Percentiles rank a stretch among this genome's conserved stretches.
These are phyloP conservation scores for Salix viminalis DNA, from an alignment of 345 rosid species.

Conservation along the genomic window DNA sequence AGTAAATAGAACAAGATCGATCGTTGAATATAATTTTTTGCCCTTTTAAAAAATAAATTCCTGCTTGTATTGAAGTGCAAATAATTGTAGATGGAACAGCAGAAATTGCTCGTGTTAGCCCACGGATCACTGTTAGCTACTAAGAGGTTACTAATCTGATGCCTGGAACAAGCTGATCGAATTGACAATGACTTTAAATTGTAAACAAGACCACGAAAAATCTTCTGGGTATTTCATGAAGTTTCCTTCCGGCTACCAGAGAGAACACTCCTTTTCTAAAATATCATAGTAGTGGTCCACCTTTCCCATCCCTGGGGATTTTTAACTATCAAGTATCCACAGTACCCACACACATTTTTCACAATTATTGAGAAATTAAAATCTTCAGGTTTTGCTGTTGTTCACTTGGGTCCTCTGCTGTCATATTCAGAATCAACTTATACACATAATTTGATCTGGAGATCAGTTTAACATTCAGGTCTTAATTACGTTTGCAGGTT, in stretches of 20 bases:
- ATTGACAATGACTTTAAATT: not conserved
- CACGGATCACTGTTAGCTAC: not conserved
- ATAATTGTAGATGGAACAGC: not conserved
- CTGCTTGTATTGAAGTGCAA: not conserved
- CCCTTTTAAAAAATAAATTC: not conserved
- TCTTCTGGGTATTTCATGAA: not conserved
- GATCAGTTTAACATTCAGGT: not conserved
- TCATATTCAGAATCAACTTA: not conserved
- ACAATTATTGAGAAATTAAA: not conserved
- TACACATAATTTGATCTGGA: not conserved
- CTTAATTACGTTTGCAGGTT: not conserved
- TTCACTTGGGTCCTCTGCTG: not conserved
- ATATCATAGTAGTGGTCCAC: not conserved
- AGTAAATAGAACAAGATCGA: not conserved
- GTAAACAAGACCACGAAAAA: not conserved
- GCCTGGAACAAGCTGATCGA: not conserved
- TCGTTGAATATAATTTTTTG: not conserved
- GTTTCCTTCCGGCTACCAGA: not conserved
- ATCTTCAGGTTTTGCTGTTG: not conserved
- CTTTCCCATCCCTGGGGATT: not conserved
- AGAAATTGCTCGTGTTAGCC: not conserved
- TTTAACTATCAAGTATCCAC: not conserved
- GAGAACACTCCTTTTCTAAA: not conserved
- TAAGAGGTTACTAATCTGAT: not conserved
- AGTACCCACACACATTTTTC: not conserved